These are phyloP conservation scores for Tolypocladium capitatum DNA, from an alignment of 2,329 filamentous ascomycete species.

Conservation along the genomic window DNA sequence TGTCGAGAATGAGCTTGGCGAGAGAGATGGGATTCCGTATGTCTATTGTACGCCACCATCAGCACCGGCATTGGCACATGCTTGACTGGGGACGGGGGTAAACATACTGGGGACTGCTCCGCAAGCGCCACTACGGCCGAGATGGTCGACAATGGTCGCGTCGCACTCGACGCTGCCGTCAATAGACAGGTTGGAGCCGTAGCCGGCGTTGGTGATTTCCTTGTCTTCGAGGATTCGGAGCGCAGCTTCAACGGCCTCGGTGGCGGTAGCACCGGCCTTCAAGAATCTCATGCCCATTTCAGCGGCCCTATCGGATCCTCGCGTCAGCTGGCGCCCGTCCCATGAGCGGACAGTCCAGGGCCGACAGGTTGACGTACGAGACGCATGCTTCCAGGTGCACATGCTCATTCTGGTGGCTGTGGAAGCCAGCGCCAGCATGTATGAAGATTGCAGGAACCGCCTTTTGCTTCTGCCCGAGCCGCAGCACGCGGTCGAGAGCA, in stretches of 20 bases:
- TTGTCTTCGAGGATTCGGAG: conserved; percentile 81
- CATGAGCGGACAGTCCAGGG: too few species aligned
- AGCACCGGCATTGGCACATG: background rate
- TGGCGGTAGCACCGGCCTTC: conserved; percentile 61
- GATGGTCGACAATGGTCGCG: conserved; percentile 82
- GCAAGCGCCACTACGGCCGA: conserved; percentile 82
- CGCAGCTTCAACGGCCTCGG: conserved; percentile 82
- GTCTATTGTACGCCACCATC: conserved; percentile 35
- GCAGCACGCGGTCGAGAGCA: conserved; percentile 25
- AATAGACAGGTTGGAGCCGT: conserved; percentile 85
- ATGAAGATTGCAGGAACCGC: conserved; percentile 69
- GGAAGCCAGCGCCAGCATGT: conserved; percentile 89
- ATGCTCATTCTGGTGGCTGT: conserved; percentile 74
- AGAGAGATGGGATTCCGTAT: conserved; percentile 87
- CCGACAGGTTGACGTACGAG: conserved; percentile 45
- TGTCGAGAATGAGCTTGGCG: conserved; percentile 70
- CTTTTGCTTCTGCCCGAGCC: conserved; percentile 19
- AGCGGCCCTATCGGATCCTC: conserved; percentile 51
- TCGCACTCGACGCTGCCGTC: conserved; percentile 90
- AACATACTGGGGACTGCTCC: conserved; percentile 77
- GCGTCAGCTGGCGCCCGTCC: background rate
- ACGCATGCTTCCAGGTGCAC: conserved; percentile 77
- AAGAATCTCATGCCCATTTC: conserved; percentile 71
- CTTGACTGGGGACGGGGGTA: background rate
- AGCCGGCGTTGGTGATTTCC: conserved; percentile 93